phyloP scores from a whole-genome alignment of 106 monocot genomes.

The Cymbidium sinense region DNA sequence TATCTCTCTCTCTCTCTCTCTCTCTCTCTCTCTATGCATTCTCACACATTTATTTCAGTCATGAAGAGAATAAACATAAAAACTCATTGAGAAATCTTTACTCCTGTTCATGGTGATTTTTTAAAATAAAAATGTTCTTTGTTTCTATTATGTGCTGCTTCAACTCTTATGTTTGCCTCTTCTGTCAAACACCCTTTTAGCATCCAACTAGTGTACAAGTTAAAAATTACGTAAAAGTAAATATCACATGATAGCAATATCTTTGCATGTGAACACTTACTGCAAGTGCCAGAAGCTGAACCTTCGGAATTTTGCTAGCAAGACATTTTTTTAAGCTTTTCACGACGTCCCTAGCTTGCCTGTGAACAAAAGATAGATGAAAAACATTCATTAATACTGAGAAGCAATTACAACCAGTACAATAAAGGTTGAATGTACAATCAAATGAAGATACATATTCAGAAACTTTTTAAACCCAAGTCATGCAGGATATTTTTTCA shows the following conservation, averaged over 20 bases:
- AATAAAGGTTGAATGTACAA: neutral
- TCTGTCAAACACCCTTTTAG: too few species aligned
- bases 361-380: neutral
- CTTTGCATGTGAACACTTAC: constrained; percentile 30
- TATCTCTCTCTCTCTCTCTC: too few species aligned
- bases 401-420: neutral
- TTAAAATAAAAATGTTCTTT: too few species aligned
- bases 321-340: constrained; percentile 65
- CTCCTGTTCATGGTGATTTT: too few species aligned
- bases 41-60: too few species aligned
- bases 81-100: too few species aligned
- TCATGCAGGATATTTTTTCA: neutral
- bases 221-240: neutral
- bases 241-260: neutral
- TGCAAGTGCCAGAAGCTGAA: constrained; percentile 79
- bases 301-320: constrained; percentile 65
- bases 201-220: too few species aligned
- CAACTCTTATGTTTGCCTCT: too few species aligned
- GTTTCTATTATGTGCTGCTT: too few species aligned
- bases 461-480: neutral
- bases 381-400: neutral
- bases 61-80: too few species aligned
- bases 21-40: too few species aligned
- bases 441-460: neutral
- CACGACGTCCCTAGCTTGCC: constrained; percentile 23